Conservation (phyloP, 2,329 filamentous ascomycete species). For the Fusarium mexicanum region DNA sequence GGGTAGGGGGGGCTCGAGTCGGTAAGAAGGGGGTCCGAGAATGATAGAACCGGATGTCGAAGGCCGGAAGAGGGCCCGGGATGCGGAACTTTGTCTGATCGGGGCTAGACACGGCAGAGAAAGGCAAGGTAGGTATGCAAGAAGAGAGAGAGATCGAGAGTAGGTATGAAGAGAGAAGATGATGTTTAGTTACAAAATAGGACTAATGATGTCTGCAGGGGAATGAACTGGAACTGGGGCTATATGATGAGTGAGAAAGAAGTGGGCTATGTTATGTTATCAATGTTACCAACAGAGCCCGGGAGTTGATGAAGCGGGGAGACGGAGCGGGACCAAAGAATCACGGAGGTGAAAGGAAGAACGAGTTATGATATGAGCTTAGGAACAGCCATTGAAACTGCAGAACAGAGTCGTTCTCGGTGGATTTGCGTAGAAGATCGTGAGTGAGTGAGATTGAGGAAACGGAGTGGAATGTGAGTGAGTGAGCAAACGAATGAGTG, state of each 20-base stretch:
- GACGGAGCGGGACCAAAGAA: constrained; percentile 4
- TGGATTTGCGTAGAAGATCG: neutral
- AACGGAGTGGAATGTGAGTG: neutral
- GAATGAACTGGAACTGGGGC: constrained; percentile 19
- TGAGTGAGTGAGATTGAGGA: neutral
- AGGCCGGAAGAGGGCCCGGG: constrained; percentile 32
- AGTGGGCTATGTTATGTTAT: constrained; percentile 27
- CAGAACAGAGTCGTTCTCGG: neutral
- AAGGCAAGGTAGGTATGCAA: constrained; percentile 4
- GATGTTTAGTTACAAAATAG: constrained; percentile 19
- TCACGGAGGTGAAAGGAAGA: neutral
- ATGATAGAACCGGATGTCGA: constrained; percentile 38
- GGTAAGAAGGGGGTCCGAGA: constrained; percentile 22
- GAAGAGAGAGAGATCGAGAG: neutral
- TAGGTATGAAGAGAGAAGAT: constrained; percentile 18
- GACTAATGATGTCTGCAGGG: constrained; percentile 18
- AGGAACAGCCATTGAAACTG: constrained; percentile 1
- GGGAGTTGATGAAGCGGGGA: constrained; percentile 29
- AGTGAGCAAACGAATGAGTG: neutral
- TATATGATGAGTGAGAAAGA: constrained; percentile 23
- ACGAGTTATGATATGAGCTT: constrained; percentile 13
- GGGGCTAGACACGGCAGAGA: constrained; percentile 24
- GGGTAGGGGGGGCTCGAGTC: neutral
- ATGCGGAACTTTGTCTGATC: constrained; percentile 19
- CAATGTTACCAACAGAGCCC: constrained; percentile 7